Evolutionary conservation across 2,329 filamentous ascomycete species (phyloP).

Genomic region (Talaromyces sp.): DNA sequence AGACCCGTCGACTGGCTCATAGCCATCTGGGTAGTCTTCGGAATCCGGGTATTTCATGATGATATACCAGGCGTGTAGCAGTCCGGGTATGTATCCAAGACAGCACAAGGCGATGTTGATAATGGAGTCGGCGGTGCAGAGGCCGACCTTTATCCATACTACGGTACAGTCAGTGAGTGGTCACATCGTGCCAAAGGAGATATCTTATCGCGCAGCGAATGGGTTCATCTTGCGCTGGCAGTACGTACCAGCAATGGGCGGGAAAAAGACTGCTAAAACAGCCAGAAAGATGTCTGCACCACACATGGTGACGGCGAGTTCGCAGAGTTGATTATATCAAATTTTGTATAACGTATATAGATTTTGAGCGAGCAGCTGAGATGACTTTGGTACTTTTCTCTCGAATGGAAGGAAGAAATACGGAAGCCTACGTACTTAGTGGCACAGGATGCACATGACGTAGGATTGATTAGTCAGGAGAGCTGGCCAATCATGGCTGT

Average conservation of each 20-base stretch:
- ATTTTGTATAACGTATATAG: background rate
- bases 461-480: background rate
- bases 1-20: conserved; percentile 57
- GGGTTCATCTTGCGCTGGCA: background rate
- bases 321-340: background rate
- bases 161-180: conserved; percentile 22
- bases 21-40: conserved; percentile 55
- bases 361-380: background rate
- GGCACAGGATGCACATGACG: background rate
- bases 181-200: background rate
- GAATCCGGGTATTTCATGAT: conserved; percentile 82
- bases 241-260: conserved; percentile 51
- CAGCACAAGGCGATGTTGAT: conserved; percentile 91
- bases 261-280: conserved; percentile 58
- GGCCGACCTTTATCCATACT: conserved; percentile 96
- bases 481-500: no score
- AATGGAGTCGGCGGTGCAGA: conserved; percentile 86
- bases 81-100: conserved; percentile 75
- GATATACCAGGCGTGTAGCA: conserved; percentile 97
- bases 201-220: background rate
- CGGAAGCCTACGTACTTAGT: background rate
- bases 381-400: background rate
- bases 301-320: conserved; percentile 44
- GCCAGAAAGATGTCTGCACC: conserved; percentile 57
- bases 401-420: background rate